phyloP scores from a whole-genome alignment of 177 flowering plant genomes.

The Vitis hybrid region DNA sequence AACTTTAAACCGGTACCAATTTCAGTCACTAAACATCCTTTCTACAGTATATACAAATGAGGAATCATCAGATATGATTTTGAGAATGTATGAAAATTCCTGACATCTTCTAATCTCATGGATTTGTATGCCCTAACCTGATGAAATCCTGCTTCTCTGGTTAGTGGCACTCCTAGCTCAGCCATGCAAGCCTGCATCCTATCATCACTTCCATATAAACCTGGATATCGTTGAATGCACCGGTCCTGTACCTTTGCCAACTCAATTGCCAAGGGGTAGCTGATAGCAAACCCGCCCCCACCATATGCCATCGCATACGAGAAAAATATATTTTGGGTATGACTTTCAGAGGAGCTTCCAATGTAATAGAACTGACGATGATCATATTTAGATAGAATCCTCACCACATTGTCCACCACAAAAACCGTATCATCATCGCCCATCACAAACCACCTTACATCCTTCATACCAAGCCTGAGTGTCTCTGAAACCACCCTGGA shows the following conservation, averaged over 20 bases:
- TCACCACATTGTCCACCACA: constrained; percentile 60
- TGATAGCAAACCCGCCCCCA: constrained; percentile 84
- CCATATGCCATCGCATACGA: constrained; percentile 80
- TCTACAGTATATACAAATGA: background rate
- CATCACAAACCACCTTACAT: constrained; percentile 84
- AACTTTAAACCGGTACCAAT: background rate
- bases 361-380: constrained; percentile 63
- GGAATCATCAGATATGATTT: background rate
- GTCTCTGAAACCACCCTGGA: constrained; percentile 81
- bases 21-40: too few relatives aligned
- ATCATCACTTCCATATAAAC: constrained; percentile 72
- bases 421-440: constrained; percentile 87
- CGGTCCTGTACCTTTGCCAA: constrained; percentile 65
- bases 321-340: constrained; percentile 66
- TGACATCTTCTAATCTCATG: background rate
- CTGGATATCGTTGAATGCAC: constrained; percentile 65
- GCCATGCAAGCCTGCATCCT: constrained; percentile 85
- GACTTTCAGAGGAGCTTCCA: constrained; percentile 80
- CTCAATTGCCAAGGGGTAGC: constrained; percentile 65
- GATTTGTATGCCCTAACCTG: constrained; percentile 40
- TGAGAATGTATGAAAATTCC: background rate
- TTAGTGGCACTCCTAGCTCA: constrained; percentile 78
- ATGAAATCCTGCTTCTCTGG: constrained; percentile 70
- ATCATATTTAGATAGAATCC: constrained; percentile 61
- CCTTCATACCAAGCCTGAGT: constrained; percentile 55